phyloP scores from a whole-genome alignment of 495 filamentous ascomycete species.

The Usnea hakonensis region DNA sequence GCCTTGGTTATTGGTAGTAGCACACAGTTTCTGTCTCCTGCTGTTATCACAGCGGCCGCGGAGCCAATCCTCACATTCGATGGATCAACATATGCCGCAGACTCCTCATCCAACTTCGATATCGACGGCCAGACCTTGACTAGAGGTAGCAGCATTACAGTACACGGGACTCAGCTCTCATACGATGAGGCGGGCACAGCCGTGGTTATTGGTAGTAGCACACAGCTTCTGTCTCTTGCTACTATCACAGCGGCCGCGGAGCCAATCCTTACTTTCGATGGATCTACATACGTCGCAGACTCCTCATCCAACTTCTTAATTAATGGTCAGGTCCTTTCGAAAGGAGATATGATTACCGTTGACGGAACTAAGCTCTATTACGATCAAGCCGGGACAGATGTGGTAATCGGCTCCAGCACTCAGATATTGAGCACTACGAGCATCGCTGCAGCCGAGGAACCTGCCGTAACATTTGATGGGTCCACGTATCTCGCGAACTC shows the following conservation, averaged over 20 bases:
- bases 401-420: background rate
- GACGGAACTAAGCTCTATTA: background rate
- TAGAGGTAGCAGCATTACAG: background rate
- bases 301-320: background rate
- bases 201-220: constrained; percentile 1
- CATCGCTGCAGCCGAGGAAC: too few relatives aligned
- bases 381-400: background rate
- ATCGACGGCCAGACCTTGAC: background rate
- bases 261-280: background rate
- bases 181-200: background rate
- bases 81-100: constrained; percentile 1
- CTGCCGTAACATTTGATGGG: too few relatives aligned
- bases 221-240: background rate
- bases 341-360: background rate
- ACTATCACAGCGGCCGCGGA: background rate
- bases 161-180: background rate
- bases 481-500: too few relatives aligned
- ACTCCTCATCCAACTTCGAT: background rate
- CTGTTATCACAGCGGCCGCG: background rate
- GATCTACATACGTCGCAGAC: background rate
- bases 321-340: background rate
- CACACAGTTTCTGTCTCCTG: background rate
- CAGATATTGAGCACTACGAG: too few relatives aligned
- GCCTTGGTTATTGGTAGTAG: background rate
- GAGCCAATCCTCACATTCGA: background rate